These are phyloP conservation scores for Starmera dryadoides DNA, from an alignment of 805 yeast genomes.

Conservation along the genomic window DNA sequence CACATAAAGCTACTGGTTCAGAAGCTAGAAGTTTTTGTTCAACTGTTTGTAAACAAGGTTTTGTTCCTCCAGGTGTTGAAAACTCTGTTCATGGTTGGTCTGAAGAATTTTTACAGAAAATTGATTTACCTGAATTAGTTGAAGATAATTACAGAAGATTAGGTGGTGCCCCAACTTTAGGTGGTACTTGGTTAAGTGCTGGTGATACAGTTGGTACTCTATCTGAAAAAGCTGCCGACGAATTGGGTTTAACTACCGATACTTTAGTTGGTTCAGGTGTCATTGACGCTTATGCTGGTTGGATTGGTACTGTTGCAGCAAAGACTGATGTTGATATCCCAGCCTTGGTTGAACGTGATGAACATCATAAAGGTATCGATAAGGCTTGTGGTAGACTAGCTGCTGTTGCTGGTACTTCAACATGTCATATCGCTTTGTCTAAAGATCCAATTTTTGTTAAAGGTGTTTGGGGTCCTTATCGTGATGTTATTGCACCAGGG, in stretches of 20 bases:
- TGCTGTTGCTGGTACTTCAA: constrained; percentile 97
- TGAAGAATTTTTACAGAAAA: constrained; percentile 55
- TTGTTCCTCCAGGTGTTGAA: constrained; percentile 88
- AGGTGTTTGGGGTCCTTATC: constrained; percentile 99
- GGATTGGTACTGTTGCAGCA: constrained; percentile 98
- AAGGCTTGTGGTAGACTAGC: constrained; percentile 82
- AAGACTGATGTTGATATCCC: constrained; percentile 52
- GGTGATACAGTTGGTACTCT: constrained; percentile 85
- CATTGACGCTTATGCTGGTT: constrained; percentile 97
- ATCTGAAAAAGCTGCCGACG: constrained; percentile 59
- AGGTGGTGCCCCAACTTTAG: constrained; percentile 75
- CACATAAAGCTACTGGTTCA: constrained; percentile 83
- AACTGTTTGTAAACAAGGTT: constrained; percentile 92
- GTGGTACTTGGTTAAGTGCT: constrained; percentile 73
- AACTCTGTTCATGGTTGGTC: constrained; percentile 88
- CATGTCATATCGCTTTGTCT: constrained; percentile 90
- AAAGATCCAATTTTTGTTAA: constrained; percentile 81
- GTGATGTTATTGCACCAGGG: constrained; percentile 84
- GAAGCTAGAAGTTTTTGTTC: constrained; percentile 88
- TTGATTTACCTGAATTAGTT: constrained; percentile 71
- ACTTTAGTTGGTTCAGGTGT: constrained; percentile 93
- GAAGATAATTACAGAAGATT: constrained; percentile 69
- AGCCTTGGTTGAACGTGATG: constrained; percentile 43
- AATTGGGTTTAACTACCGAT: constrained; percentile 71
- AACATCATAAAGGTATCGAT: constrained; percentile 38